phyloP scores from a whole-genome alignment of 805 yeast species.

The Spathaspora boniae region DNA sequence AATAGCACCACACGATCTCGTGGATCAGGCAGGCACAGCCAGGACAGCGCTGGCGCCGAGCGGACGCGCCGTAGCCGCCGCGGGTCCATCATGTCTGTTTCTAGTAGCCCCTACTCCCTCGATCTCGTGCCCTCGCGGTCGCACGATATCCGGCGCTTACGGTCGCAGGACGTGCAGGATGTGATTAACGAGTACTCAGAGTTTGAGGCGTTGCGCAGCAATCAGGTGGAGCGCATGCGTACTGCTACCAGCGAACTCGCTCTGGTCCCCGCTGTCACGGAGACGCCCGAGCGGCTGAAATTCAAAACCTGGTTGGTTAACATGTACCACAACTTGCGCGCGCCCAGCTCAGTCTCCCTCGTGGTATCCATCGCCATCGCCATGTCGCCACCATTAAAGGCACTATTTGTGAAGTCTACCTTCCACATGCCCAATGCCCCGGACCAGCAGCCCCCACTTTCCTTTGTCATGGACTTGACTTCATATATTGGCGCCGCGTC shows the following conservation, averaged over 20 bases:
- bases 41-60: slow-evolving; percentile 5
- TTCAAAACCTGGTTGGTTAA: slow-evolving; percentile 7
- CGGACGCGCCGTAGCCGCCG: background rate
- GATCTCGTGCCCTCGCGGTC: slow-evolving; percentile 18
- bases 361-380: slow-evolving; percentile 61
- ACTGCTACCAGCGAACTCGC: slow-evolving; percentile 21
- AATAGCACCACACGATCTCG: slow-evolving; percentile 5
- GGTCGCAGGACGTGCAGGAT: slow-evolving; percentile 34
- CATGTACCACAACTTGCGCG: slow-evolving; percentile 47
- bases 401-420: slow-evolving; percentile 38
- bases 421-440: slow-evolving; percentile 70
- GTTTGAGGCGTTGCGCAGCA: slow-evolving; percentile 29
- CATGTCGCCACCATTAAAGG: slow-evolving; percentile 85
- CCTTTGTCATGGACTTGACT: slow-evolving; percentile 79
- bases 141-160: slow-evolving; percentile 21
- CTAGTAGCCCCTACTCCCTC: slow-evolving; percentile 11
- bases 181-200: slow-evolving; percentile 47
- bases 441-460: slow-evolving; percentile 77
- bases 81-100: slow-evolving; percentile 5
- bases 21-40: slow-evolving; percentile 9
- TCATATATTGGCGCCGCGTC: slow-evolving; percentile 80
- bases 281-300: background rate
- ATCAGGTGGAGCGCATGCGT: slow-evolving; percentile 17
- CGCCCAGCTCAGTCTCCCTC: slow-evolving; percentile 75
- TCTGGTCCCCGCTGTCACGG: slow-evolving; percentile 5